Evolutionary conservation across 768 basidiomycete species (phyloP), one percentile per base, ranked within the genome.

Genomic region (Pulveroboletus sp.): DNA sequence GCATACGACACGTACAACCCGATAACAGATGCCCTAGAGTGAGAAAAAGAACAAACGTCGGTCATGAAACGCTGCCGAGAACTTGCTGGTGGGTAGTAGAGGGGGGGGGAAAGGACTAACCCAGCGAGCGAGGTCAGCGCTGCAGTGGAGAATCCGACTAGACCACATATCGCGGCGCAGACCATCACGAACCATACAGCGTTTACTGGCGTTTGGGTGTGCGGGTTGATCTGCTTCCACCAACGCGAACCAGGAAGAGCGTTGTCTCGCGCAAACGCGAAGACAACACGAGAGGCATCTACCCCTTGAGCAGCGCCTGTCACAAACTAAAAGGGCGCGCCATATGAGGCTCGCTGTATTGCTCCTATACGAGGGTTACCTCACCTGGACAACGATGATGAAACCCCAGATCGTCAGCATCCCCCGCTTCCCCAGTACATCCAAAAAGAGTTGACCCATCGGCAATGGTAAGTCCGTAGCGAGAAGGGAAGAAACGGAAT

Each of bases 111-210:
- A n/a, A n/a, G n/a, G n/a, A 68, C 73, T 26, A 53, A 86, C 84
- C 83, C 83, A 3, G 84, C 84, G 21, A 85, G 76, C 24, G 84
- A 86, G 10, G 78, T 71, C 38, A 86, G 62, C 6, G 83, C 85
- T 1, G 85, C 73, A 36, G 61, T 60, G 5, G 82, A 84, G 65
- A 87, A 87, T 0, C 85, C 83, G 8, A 87, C 65, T 4, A 84
- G 66, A 9, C 84, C 84, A 38, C 80, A 82, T 27, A 87, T 54
- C 4, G 70, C 39, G 8, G 84, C 64, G 37, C 68, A 61, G 31
- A 66, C 63, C 69, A 86, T 83, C 24, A 86, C 85, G 39, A 87
- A 72, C 86, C 85, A 88, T 6, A 84, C 86, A 3, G 85, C 85
- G 52, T 86, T 81, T 11, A 86, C 83, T 0, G 85, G 85, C 6